Conservation (phyloP, 106 monocot genomes). For the Alisma plantagoaquatica region DNA sequence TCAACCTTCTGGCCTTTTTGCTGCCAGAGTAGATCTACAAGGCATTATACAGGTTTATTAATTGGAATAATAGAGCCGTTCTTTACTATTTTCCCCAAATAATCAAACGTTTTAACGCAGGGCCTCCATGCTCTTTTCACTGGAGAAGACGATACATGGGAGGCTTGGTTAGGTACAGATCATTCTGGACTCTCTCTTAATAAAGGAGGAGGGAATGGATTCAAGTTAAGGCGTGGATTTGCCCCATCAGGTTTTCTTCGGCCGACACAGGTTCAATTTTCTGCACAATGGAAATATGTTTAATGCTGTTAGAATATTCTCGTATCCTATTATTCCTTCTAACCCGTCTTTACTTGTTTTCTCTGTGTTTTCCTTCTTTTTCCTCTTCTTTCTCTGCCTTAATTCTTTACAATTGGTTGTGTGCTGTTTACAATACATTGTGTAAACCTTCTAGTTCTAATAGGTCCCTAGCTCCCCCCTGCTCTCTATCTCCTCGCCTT, state of each 20-base stretch:
- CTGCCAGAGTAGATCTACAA: slow-evolving; percentile 89
- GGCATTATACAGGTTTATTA: slow-evolving; percentile 42
- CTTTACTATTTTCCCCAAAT: background rate
- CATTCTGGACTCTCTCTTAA: slow-evolving; percentile 35
- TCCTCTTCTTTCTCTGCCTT: too few species aligned
- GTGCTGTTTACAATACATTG: too few species aligned
- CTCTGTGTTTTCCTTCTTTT: too few species aligned
- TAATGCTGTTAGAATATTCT: too few species aligned
- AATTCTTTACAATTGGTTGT: too few species aligned
- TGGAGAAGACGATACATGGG: slow-evolving; percentile 97
- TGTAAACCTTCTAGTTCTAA: too few species aligned
- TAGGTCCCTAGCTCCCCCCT: too few species aligned
- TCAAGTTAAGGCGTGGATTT: slow-evolving; percentile 87
- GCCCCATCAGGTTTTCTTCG: slow-evolving; percentile 51
- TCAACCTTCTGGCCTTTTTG: slow-evolving; percentile 97
- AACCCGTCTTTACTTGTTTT: too few species aligned
- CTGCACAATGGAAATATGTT: too few species aligned
- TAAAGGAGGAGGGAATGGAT: slow-evolving; percentile 32
- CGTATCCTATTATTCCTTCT: too few species aligned
- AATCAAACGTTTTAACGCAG: too few species aligned
- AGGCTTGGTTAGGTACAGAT: slow-evolving; percentile 65
- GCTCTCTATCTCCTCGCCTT: too few species aligned
- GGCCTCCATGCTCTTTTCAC: slow-evolving; percentile 97
- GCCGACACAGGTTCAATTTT: slow-evolving; percentile 70
- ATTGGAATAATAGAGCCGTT: background rate